Conservation (phyloP, 257 asterid species). For the Ballota nigra region DNA sequence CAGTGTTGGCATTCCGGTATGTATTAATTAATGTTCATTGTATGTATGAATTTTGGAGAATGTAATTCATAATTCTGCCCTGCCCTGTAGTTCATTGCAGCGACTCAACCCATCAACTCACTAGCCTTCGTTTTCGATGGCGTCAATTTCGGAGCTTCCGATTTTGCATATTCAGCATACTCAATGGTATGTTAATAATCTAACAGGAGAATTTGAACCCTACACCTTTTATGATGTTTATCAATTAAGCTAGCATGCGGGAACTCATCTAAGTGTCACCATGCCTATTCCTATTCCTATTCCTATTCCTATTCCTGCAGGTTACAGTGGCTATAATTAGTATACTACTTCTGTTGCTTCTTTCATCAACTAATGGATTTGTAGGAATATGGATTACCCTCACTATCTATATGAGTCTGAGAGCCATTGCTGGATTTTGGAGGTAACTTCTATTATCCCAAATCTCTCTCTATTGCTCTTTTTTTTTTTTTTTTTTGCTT, state of each 20-base stretch:
- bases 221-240: no score
- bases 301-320: slow-evolving; percentile 27
- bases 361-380: slow-evolving; percentile 46
- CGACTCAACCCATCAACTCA: slow-evolving; percentile 70
- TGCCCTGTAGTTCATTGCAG: slow-evolving; percentile 64
- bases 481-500: no score
- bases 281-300: no score
- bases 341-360: slow-evolving; percentile 49
- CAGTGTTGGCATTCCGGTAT: slow-evolving; percentile 64
- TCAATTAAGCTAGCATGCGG: no score
- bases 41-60: no score
- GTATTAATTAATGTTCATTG: background rate
- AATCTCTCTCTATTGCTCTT: no score
- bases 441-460: no score
- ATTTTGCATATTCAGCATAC: slow-evolving; percentile 65
- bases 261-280: no score
- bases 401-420: slow-evolving; percentile 56
- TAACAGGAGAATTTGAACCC: no score
- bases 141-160: slow-evolving; percentile 70
- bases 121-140: slow-evolving; percentile 80
- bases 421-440: slow-evolving; percentile 72
- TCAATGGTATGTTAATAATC: slow-evolving; percentile 65
- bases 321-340: slow-evolving; percentile 59
- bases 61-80: background rate
- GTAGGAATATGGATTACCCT: slow-evolving; percentile 73